Percentiles rank a stretch among this genome's conserved stretches.
Evolutionary conservation across 345 rosid species (phyloP).

Genomic region (Gossypium arboreum): DNA sequence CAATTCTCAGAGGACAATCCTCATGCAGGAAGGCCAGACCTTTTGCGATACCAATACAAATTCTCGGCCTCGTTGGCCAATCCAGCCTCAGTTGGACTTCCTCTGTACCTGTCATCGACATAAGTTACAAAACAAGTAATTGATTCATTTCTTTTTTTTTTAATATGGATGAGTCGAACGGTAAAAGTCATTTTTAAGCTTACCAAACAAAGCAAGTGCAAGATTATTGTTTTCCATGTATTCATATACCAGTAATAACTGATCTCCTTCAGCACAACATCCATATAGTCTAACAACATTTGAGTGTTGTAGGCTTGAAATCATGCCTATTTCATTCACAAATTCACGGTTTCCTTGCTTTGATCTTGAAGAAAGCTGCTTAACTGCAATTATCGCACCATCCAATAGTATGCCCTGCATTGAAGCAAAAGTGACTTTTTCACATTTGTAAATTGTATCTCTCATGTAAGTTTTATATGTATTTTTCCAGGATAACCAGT

Average conservation of each 20-base stretch:
- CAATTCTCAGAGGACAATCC: constrained; percentile 60
- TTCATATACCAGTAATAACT: constrained; percentile 59
- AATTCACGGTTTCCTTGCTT: constrained; percentile 68
- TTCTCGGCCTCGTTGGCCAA: constrained; percentile 59
- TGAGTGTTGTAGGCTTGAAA: constrained; percentile 54
- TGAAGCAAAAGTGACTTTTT: background rate
- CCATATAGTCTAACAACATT: constrained; percentile 68
- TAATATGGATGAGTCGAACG: background rate
- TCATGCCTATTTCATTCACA: constrained; percentile 62
- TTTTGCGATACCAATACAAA: constrained; percentile 60
- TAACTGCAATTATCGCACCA: constrained; percentile 55
- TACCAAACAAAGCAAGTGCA: constrained; percentile 60
- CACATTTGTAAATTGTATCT: background rate
- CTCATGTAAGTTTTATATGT: background rate
- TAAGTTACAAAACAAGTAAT: background rate
- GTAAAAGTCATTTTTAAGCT: background rate
- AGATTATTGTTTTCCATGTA: constrained; percentile 73
- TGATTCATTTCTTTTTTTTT: background rate
- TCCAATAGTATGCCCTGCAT: constrained; percentile 49
- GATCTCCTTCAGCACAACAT: constrained; percentile 63
- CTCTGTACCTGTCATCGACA: constrained; percentile 28
- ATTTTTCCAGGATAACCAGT: background rate
- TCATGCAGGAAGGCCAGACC: constrained; percentile 66
- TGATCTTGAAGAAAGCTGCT: constrained; percentile 65
- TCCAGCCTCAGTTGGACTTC: constrained; percentile 44